Evolutionary conservation across 306 rosid genomes (phyloP), one percentile per base, ranked within the genome.

Genomic region (Fragaria ananassa): DNA sequence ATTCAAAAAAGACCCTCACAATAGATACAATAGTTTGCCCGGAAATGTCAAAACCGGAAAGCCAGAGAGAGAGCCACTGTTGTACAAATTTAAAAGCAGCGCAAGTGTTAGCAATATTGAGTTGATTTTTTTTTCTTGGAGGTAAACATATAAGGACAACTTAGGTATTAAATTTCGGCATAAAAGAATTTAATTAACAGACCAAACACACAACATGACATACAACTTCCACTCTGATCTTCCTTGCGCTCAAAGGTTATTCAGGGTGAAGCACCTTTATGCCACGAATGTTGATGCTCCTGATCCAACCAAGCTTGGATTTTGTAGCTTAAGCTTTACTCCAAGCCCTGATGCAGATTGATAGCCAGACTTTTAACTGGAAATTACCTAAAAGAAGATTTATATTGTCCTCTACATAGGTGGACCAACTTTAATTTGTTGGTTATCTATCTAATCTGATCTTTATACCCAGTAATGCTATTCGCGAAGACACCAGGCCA

Each of bases 371-470:
- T 25, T 3, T 25, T 25, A 11, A 58, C 9, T 11, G 37, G 8
- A 58, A 25, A 58, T 3, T 58, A 1, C 17, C 18, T 25, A 8
- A 6, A 42, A 42, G 41, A 37, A 11, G 27, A 58, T 1, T 4
- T 58, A 54, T 11, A 4, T 15, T 35, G 2, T 34, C 70, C 8
- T 66, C 47, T 9, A 41, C 18, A 39, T n/a, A 8, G 69, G 17
- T 44, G 69, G 77, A 74, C 58, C 70, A 60, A 5, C 42, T 25
- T 27, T 12, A n/a, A n/a, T 25, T 58, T 35, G 41, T 46, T 70
- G 31, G 64, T 53, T 4, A 46, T 60, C 31, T 70, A n/a, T 58
- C 21, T 3, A 44, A 68, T 46, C 14, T 68, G 6, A 8, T 29
- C 41, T n/a, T 0, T 6, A 2, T 27, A 14, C 18, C 25, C 31